Conservation (phyloP, 2,329 filamentous ascomycete species). For the Acephala macrosclerotiorum region DNA sequence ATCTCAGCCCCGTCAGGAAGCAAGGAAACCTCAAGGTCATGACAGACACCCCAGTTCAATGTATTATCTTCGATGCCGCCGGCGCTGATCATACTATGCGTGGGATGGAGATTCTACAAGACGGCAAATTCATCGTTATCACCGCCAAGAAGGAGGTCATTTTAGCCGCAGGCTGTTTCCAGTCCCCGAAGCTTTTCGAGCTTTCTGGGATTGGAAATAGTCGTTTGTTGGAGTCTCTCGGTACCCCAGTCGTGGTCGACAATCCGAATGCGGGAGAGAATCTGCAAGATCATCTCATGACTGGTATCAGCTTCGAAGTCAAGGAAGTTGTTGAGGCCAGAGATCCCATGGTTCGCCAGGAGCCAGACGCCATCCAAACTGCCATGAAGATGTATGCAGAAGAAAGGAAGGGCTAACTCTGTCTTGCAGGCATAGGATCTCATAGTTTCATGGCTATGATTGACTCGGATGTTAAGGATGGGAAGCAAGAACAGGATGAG, state of each 20-base stretch:
- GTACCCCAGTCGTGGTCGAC: constrained; percentile 27
- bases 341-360: constrained; percentile 13
- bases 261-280: constrained; percentile 50
- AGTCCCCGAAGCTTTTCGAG: constrained; percentile 44
- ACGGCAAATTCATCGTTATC: neutral
- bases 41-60: constrained; percentile 84
- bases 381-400: constrained; percentile 2
- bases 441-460: neutral
- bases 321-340: constrained; percentile 12
- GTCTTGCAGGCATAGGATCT: constrained; percentile 34
- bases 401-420: constrained; percentile 22
- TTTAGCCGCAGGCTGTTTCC: constrained; percentile 38
- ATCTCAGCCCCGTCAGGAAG: constrained; percentile 17
- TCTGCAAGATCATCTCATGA: constrained; percentile 43
- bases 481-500: neutral
- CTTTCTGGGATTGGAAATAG: constrained; percentile 44
- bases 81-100: constrained; percentile 23
- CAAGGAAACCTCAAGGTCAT: constrained; percentile 75
- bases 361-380: constrained; percentile 19
- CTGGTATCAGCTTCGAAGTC: constrained; percentile 9
- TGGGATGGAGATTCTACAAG: constrained; percentile 18
- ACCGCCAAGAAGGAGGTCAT: constrained; percentile 41
- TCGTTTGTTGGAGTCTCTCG: neutral
- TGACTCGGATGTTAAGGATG: neutral
- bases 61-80: constrained; percentile 59